Evolutionary conservation across 2,329 filamentous ascomycete genomes (phyloP), one percentile per base, ranked within the genome.

Genomic region (Calycina herbarum): DNA sequence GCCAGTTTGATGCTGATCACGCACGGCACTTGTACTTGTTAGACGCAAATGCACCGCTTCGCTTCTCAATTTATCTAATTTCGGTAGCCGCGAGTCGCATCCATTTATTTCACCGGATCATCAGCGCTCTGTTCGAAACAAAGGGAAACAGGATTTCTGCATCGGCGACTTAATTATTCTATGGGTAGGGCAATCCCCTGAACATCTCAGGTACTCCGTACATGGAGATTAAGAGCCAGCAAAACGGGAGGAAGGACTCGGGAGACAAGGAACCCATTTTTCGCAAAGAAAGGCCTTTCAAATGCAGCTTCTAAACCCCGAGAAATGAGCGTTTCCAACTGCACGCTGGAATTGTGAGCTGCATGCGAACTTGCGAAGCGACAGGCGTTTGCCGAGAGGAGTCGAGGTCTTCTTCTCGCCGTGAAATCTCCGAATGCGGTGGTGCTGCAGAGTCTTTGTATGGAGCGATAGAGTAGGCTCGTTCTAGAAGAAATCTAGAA

Each of bases 341-440:
- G 35, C 35, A 38, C 35, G 10, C 35, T 38, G 35, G 35, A 15
- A 38, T 2, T 38, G 35, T 38, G 45, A 4, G 45, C 45, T 51
- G 45, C 45, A 51, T 51, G 20, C 45, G 45, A 51, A 20, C n/a
- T 48, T 5, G 17, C 42, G 5, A 7, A 8, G n/a, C 11, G 42
- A 17, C 42, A 40, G 57, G 35, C 17, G 31, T 40, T 38, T n/a
- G 29, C 35, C 1, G 35, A 15, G 10, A 38, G 35, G 8, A 38
- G 17, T 11, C 5, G 29, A 17, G 4, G n/a, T 1, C 24, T 17
- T 11, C 38, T 35, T 13, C 38, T 24, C 59, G 38, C 59, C 38
- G 59, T n/a, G 6, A 48, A 61, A 61, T 61, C 24, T 61, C 59
- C 59, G 59, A 61, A 61, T 61, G 38, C 59, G 59, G 20, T 61